Evolutionary conservation across 768 basidiomycete genomes (phyloP).

Genomic region (Tephrocybe sp.): DNA sequence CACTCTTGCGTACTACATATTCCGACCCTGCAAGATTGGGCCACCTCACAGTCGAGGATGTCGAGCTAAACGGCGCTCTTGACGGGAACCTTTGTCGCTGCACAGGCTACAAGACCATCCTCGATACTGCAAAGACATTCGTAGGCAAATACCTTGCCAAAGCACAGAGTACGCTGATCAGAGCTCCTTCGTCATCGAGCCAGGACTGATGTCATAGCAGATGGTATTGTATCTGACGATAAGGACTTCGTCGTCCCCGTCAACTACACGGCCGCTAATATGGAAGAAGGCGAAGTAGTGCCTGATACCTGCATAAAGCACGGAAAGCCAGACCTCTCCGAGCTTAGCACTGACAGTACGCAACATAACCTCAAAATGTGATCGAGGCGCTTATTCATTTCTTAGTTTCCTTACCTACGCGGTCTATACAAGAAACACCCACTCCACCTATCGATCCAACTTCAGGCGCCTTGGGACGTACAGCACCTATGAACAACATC

Average conservation of each 20-base stretch:
- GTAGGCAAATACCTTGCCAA: constrained; percentile 16
- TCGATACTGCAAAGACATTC: constrained; percentile 18
- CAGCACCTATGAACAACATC: neutral
- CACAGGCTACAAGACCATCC: constrained; percentile 17
- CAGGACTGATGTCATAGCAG: constrained; percentile 1
- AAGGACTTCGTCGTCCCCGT: constrained; percentile 12
- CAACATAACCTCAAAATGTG: neutral
- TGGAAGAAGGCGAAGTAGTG: constrained; percentile 14
- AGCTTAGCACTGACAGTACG: constrained; percentile 9
- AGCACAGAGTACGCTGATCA: constrained; percentile 5
- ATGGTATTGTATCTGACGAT: neutral
- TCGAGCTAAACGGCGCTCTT: constrained; percentile 17
- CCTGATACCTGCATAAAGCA: constrained; percentile 5
- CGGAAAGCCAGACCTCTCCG: neutral
- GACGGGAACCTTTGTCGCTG: constrained; percentile 18
- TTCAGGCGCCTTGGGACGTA: neutral
- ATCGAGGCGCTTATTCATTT: neutral
- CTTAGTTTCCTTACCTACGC: neutral
- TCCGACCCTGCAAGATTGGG: constrained; percentile 17
- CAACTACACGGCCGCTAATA: constrained; percentile 14
- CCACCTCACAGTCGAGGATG: constrained; percentile 13
- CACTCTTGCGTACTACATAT: constrained; percentile 15
- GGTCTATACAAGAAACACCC: neutral
- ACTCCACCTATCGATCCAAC: constrained; percentile 1
- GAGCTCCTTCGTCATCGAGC: no score